Evolutionary conservation across 2,329 filamentous ascomycete genomes (phyloP), one percentile per base, ranked within the genome.

Genomic region (Exophiala spinifera): DNA sequence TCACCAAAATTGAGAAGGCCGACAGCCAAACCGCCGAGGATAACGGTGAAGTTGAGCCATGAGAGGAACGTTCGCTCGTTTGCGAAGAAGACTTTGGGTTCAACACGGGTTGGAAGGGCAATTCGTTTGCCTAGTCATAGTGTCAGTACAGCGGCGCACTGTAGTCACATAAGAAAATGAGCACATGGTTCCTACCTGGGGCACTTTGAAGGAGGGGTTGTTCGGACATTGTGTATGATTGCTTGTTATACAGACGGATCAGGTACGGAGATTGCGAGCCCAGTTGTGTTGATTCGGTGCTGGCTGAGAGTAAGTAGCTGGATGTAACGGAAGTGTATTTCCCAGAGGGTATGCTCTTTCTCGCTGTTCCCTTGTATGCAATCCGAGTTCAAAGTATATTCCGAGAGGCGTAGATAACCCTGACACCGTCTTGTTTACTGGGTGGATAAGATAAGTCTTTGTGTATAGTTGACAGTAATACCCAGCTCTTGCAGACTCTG

Each of bases 51-150:
- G 82, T 99, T 99, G 69, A 99, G 89, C 94, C 94, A 99, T 74
- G 91, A 96, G 68, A 99, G 85, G 73, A 99, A 99, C 61, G 94
- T 99, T 61, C 94, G 90, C 78, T 99, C 94, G 80, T 99, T 99
- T 76, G 94, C 94, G 80, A 99, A 99, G 84, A 97, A 99, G 79
- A 99, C 94, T 77, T 99, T 99, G 67, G 94, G 94, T 75, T 99
- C 94, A 74, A 99, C 92, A 64, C 94, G 91, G 57, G 92, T 96
- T 54, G 94, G 94, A 62, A 99, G 89, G 67, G 94, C 92, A 71
- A 99, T 97, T 70, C 92, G 90, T 79, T 99, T 99, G 82, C 92
- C 92, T 96, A 19, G n/a, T 20, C 15, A 19, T 31, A 31, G 21
- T 5, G 15, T 42, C 21, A 42, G 39, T n/a, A 42, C 21, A 1